Conservation (phyloP, 164 flowering plant species). For the Magnolia officinalis region DNA sequence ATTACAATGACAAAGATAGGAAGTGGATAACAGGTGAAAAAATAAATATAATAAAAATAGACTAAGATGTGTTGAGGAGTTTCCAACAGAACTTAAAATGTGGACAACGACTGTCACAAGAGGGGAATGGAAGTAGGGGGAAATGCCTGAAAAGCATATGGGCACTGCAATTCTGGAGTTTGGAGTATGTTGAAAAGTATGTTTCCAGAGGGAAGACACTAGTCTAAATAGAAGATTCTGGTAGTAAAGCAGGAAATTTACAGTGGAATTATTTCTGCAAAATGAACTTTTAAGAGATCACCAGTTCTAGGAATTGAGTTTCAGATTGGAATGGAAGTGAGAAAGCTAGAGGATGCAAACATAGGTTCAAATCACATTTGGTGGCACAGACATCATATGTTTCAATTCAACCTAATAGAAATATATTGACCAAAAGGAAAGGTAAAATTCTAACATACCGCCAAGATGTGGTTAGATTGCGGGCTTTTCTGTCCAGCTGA, state of each 20-base stretch:
- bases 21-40: no score
- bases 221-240: not conserved
- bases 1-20: no score
- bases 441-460: constrained; percentile 38
- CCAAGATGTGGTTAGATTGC: constrained; percentile 91
- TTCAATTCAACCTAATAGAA: not conserved
- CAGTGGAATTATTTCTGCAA: not conserved
- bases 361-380: not conserved
- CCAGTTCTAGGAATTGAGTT: not conserved
- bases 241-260: not conserved
- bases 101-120: no score
- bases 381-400: not conserved
- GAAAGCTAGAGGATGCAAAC: not conserved
- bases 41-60: no score
- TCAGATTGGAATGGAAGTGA: not conserved
- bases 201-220: not conserved
- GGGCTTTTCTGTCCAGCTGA: constrained; percentile 93
- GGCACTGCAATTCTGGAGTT: no score
- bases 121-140: no score
- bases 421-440: not conserved
- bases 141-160: no score
- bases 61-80: no score
- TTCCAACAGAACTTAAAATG: no score
- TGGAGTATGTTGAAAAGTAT: not conserved
- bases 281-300: not conserved